Conservation (phyloP, 768 basidiomycete species). For the Rhodotorula sphaerocarpa region DNA sequence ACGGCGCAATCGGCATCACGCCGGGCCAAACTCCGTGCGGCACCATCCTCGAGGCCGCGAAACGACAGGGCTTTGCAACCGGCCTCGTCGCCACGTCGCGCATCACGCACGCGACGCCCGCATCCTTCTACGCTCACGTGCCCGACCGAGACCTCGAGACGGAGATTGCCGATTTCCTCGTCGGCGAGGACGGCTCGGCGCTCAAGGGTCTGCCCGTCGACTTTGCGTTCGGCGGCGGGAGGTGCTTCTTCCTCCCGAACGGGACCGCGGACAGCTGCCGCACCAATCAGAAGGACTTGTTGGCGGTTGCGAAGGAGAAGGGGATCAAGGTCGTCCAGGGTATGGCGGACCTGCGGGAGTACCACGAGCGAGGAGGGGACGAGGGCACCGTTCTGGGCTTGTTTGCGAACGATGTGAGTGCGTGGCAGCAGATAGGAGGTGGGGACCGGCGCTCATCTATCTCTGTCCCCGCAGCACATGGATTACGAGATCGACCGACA, state of each 20-base stretch:
- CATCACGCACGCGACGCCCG: constrained; percentile 39
- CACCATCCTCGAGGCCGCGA: constrained; percentile 40
- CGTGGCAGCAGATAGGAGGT: too few species aligned
- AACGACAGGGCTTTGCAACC: constrained; percentile 36
- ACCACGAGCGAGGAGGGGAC: constrained; percentile 8
- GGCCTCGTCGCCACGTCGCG: constrained; percentile 37
- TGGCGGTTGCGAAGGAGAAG: constrained; percentile 19
- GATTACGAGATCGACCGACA: constrained; percentile 40
- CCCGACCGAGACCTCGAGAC: constrained; percentile 35
- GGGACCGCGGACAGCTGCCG: constrained; percentile 32
- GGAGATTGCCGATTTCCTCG: constrained; percentile 35
- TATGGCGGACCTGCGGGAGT: constrained; percentile 24
- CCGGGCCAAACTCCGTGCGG: constrained; percentile 30
- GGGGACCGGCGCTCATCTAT: too few species aligned
- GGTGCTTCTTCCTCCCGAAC: constrained; percentile 38
- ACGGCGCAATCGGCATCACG: constrained; percentile 37
- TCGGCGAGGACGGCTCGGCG: constrained; percentile 25
- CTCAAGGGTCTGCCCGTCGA: constrained; percentile 36
- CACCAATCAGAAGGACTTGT: constrained; percentile 34
- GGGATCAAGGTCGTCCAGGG: constrained; percentile 30
- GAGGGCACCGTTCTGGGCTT: constrained; percentile 34
- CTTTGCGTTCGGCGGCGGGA: constrained; percentile 39
- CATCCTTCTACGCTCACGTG: constrained; percentile 38
- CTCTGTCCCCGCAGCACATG: constrained; percentile 29
- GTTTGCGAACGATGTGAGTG: constrained; percentile 30